Evolutionary conservation across 2,329 filamentous ascomycete genomes (phyloP), one percentile per base, ranked within the genome.

Genomic region (Huntiella decipiens): DNA sequence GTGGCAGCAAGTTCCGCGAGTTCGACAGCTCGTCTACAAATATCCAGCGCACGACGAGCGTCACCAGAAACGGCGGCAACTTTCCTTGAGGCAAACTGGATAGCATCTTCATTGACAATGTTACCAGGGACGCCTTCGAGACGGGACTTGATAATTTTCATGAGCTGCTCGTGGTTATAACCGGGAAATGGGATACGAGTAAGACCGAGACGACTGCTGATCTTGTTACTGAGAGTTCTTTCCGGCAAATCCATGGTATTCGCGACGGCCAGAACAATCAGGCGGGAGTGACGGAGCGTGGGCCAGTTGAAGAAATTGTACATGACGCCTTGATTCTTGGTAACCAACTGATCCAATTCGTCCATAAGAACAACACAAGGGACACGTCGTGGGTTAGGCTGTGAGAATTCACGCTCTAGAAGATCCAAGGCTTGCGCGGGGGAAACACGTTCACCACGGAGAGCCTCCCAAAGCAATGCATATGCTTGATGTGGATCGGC

Each of bases 231-330:
- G 34, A 98, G 68, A 0, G 91, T 98, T 57, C 91, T 73, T 62
- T 98, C 91, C 0, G 91, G 91, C 48, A 98, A 65, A 63, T 98
- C 91, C 91, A 98, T 98, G 17, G 91, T 98, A 61, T 98, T 98
- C 44, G 91, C 92, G 13, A 98, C 91, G 8, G 92, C 92, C 5
- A 98, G 74, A 5, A 98, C 92, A 59, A 98, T 95, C 38, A 98
- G 70, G 42, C 87, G 77, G 45, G 85, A 94, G 61, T 98, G 87
- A 43, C 83, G 75, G 45, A 96, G 68, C 8, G 84, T 82, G 3
- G 91, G 91, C 91, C 91, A 98, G 58, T 98, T 98, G 72, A 98
- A 98, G 62, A 98, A 98, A 61, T 98, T 98, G 66, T 98, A 98
- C 91, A 98, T 98, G 63, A 98, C 91, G n/a, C 84, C 88, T 60